Evolutionary conservation across 306 rosid species (phyloP).

Genomic region (Rubus idaeus): DNA sequence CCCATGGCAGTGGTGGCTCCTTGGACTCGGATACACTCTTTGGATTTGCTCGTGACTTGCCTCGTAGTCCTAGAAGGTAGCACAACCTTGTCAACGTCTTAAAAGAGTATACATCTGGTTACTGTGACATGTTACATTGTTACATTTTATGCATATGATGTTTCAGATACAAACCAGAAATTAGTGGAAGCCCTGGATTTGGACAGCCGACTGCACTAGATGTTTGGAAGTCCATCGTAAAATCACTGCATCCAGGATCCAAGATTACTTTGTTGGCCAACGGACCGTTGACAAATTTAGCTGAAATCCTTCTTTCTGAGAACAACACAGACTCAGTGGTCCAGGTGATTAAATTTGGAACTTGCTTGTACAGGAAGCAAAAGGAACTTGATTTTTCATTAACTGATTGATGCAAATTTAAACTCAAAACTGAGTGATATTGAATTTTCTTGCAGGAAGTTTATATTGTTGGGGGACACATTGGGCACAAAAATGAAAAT

Average conservation of each 20-base stretch:
- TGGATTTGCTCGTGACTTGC: conserved; percentile 56
- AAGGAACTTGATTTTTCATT: neutral
- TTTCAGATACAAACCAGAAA: conserved; percentile 55
- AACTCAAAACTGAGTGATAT: neutral
- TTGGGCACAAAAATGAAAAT: conserved; percentile 12
- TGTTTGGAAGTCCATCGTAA: conserved; percentile 47
- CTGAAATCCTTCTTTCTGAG: conserved; percentile 37
- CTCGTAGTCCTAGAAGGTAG: conserved; percentile 68
- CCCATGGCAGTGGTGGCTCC: conserved; percentile 60
- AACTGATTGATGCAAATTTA: neutral
- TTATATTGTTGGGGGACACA: conserved; percentile 56
- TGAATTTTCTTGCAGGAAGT: conserved; percentile 42
- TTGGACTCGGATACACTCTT: conserved; percentile 71
- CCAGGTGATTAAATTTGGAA: conserved; percentile 27
- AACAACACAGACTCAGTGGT: conserved; percentile 37
- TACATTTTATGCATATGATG: neutral
- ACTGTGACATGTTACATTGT: neutral
- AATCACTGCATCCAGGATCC: conserved; percentile 40
- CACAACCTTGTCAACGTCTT: neutral
- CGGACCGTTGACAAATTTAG: conserved; percentile 68
- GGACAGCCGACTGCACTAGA: conserved; percentile 57
- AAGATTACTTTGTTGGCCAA: conserved; percentile 54
- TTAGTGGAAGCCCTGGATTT: conserved; percentile 43
- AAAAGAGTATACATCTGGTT: neutral
- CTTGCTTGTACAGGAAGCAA: neutral